Evolutionary conservation across 441 rosid genomes (phyloP), one percentile per base, ranked within the genome.

Genomic region (Croton setiger): DNA sequence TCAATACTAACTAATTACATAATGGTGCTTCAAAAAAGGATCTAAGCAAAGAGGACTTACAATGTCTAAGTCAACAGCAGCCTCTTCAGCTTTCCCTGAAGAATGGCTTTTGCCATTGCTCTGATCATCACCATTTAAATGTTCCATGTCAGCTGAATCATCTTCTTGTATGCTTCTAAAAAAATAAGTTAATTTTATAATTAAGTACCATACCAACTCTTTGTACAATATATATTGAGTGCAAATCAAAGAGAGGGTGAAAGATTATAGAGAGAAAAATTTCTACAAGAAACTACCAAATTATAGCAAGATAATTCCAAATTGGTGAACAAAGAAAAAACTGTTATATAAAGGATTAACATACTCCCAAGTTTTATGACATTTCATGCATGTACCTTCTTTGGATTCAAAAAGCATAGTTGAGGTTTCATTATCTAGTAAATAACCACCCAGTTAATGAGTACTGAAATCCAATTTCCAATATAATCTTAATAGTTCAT

Each of bases 131-230:
- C 87, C 88, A 72, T 48, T 75, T 74, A 82, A 79, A 79, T 70
- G 77, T 77, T 84, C 90, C 49, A 83, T 70, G 77, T 75, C 88
- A 18, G 68, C 79, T 55, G 83, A 55, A 70, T 54, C 76, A 76
- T 82, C 86, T 80, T 89, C 93, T 62, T 85, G 78, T 73, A 80
- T 70, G 76, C 83, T 85, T 79, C 97, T 92, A 82, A 66, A 53
- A 52, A 71, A 74, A 74, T 44, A 63, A 67, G 36, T 66, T 20
- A 72, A n/a, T n/a, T 48, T 64, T 68, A 74, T 58, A 43, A 65
- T 67, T 65, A 56, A 55, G 33, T 53, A 69, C 57, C 27, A 53
- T 33, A 35, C 33, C 31, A 68, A 23, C 41, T 17, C 20, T 53
- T 53, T 20, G 41, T 51, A 67, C 12, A 39, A 13, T 27, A 43